Evolutionary conservation across 2,329 filamentous ascomycete species (phyloP), one percentile per base, ranked within the genome.

Genomic region (Gremmenia infestans): DNA sequence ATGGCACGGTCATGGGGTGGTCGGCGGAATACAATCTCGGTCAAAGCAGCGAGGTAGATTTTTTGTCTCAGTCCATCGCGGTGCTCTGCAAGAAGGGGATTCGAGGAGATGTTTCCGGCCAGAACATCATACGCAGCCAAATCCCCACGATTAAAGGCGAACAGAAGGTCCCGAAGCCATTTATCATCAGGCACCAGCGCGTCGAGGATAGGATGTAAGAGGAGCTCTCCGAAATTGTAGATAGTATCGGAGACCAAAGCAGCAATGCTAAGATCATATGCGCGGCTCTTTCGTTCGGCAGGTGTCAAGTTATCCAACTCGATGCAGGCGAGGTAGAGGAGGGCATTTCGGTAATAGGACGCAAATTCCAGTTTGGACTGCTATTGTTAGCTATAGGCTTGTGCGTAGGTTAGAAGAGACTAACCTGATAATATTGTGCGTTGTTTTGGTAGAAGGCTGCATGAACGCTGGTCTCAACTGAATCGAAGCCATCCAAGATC

Each of bases 221-320:
- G 84, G n/a, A 99, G 86, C 78, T 99, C 94, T 72, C 94, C 94
- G 67, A 99, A 99, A 79, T 99, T 99, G 83, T 99, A 97, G 76
- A 97, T 99, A 67, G 85, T 90, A 68, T 93, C 89, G 50, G 92
- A 97, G 40, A 97, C 89, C 8, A 99, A 81, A 9, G 94, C 94
- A 28, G 94, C 91, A 53, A 97, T 87, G 69, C 89, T 89, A 60
- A 99, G 86, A 72, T 97, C 91, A 75, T 96, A 96, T 46, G 94
- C 94, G 66, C 93, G 86, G 57, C 81, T 82, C 71, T 87, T 86
- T 67, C 89, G 87, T 72, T 99, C 92, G 53, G 81, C 78, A 53
- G 84, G 76, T 45, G 86, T 80, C 56, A 99, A 80, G 54, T 88
- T 81, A 57, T 85, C 80, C 62, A 97, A 76, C 67, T 97, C 88